Conservation (phyloP, 805 yeast species). For the Starmerella bacillaris region DNA sequence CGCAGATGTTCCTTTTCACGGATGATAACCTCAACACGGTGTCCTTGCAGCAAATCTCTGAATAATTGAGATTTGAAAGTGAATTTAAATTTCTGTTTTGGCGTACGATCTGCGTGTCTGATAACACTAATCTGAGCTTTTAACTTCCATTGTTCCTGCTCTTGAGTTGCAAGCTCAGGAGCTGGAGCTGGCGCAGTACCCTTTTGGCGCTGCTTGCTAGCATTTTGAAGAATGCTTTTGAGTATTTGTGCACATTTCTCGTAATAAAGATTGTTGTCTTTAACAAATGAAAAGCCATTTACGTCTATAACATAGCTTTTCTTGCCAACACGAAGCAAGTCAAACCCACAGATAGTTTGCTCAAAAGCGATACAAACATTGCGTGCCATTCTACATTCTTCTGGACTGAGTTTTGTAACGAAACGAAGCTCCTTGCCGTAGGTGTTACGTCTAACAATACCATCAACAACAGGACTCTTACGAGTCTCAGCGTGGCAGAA, state of each 20-base stretch:
- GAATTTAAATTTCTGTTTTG: conserved; percentile 92
- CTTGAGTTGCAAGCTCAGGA: conserved; percentile 4
- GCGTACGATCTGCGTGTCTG: conserved; percentile 96
- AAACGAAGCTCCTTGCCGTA: conserved; percentile 94
- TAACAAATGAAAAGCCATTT: conserved; percentile 93
- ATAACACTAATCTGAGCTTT: conserved; percentile 83
- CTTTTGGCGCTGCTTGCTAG: conserved; percentile 26
- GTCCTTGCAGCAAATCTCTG: conserved; percentile 75
- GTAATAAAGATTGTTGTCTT: conserved; percentile 74
- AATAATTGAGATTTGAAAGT: conserved; percentile 80
- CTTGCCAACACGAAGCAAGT: conserved; percentile 74
- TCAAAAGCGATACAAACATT: conserved; percentile 59
- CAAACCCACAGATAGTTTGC: conserved; percentile 96
- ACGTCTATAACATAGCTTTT: conserved; percentile 88
- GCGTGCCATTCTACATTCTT: conserved; percentile 65
- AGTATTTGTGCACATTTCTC: conserved; percentile 65
- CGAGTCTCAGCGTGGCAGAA: conserved; percentile 97
- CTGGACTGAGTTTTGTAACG: conserved; percentile 57
- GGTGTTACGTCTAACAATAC: conserved; percentile 89
- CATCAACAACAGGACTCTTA: conserved; percentile 98
- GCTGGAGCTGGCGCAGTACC: conserved; percentile 4
- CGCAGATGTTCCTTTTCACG: conserved; percentile 72
- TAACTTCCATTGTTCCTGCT: conserved; percentile 77
- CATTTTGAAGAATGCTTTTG: conserved; percentile 52
- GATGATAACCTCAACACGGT: conserved; percentile 87